A percentile compares a stretch with the other conserved stretches of the same genome.
phyloP scores from a whole-genome alignment of 208 protist species.

The Trypanosoma grayi region DNA sequence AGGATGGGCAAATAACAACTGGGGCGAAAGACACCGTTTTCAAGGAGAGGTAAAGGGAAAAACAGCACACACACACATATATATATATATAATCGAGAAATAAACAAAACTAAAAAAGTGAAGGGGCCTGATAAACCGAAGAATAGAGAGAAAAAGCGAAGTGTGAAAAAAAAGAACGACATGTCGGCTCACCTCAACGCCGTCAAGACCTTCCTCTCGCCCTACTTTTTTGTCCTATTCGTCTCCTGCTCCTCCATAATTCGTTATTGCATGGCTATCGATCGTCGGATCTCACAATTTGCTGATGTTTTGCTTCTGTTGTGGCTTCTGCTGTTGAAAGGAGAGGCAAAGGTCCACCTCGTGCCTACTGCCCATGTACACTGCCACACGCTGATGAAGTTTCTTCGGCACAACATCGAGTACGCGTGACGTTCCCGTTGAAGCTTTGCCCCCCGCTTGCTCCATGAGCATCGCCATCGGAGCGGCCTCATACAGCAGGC shows the following conservation, averaged over 20 bases:
- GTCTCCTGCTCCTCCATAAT: neutral
- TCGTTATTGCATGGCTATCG: no score
- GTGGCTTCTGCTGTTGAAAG: conserved; percentile 48
- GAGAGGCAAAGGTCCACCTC: conserved; percentile 87
- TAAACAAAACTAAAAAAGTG: no score
- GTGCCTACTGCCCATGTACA: conserved; percentile 89
- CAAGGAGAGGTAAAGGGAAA: no score
- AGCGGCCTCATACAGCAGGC: conserved; percentile 97
- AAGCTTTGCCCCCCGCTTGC: conserved; percentile 89
- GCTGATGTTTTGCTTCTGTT: conserved; percentile 22
- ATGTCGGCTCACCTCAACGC: no score
- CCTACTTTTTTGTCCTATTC: neutral
- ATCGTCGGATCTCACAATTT: conserved; percentile 49
- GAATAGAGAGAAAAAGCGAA: no score
- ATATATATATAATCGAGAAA: no score
- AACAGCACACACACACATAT: no score
- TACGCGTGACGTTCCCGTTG: conserved; percentile 65
- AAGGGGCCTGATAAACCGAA: no score
- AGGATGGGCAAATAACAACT: no score
- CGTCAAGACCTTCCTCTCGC: no score
- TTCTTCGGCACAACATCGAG: conserved; percentile 80
- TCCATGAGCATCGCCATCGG: conserved; percentile 92
- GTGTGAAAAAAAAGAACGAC: no score
- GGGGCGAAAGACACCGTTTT: no score
- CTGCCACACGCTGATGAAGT: conserved; percentile 92